phyloP scores from a whole-genome alignment of 1,139 yeast genomes.

The Yamadazyma oceani region DNA sequence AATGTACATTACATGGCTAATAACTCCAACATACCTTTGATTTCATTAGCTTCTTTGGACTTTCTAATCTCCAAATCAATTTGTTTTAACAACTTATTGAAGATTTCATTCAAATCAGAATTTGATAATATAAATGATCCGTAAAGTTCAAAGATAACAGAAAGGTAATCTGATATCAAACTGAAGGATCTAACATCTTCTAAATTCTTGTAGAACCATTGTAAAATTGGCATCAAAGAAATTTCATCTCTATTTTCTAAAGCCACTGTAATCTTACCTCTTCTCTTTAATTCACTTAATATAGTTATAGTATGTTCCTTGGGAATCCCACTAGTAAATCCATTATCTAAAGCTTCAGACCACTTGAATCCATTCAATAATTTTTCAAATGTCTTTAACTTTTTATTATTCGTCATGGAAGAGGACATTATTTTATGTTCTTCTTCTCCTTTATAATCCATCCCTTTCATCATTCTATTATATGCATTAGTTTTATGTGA shows the following conservation, averaged over 20 bases:
- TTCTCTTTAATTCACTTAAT: constrained; percentile 75
- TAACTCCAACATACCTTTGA: constrained; percentile 91
- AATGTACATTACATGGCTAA: constrained; percentile 42
- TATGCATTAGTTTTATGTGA: constrained; percentile 51
- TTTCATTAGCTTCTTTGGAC: constrained; percentile 84
- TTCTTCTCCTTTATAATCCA: constrained; percentile 86
- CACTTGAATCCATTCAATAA: constrained; percentile 85
- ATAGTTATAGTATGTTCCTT: constrained; percentile 80
- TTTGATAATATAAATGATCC: constrained; percentile 70
- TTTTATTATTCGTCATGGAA: constrained; percentile 50
- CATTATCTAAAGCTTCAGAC: constrained; percentile 89
- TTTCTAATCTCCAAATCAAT: constrained; percentile 69
- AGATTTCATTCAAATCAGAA: constrained; percentile 75
- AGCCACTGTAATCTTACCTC: constrained; percentile 84
- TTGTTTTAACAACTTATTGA: constrained; percentile 58
- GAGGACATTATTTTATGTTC: constrained; percentile 74
- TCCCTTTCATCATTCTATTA: constrained; percentile 84
- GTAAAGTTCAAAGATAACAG: constrained; percentile 78
- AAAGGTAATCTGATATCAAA: constrained; percentile 80
- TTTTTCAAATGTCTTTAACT: constrained; percentile 77
- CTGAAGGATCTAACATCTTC: constrained; percentile 79
- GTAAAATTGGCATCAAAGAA: constrained; percentile 77
- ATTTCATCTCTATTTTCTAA: constrained; percentile 82
- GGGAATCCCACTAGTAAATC: constrained; percentile 74
- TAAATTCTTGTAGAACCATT: constrained; percentile 75